Evolutionary conservation across 2,329 filamentous ascomycete genomes (phyloP).

Genomic region (Aspergillus novoparasiticus): DNA sequence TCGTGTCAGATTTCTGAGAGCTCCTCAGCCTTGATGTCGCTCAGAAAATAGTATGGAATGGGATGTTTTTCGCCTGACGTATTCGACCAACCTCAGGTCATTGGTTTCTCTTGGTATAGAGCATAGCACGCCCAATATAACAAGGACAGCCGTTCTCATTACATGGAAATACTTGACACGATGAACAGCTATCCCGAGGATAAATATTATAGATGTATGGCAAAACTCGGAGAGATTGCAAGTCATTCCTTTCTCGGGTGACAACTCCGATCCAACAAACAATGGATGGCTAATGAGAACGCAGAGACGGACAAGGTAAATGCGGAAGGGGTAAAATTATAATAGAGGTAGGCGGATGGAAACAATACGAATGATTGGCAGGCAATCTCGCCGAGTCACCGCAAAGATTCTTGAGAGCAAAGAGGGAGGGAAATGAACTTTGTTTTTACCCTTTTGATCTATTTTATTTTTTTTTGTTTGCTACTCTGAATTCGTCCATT

Average conservation of each 20-base stretch:
- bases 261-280: constrained; percentile 11
- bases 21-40: not conserved
- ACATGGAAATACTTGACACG: constrained; percentile 2
- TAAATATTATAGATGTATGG: not conserved
- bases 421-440: not conserved
- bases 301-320: not conserved
- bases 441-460: not conserved
- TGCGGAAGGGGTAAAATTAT: constrained; percentile 4
- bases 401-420: not conserved
- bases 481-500: constrained; percentile 9
- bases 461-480: constrained; percentile 12
- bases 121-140: constrained; percentile 5
- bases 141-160: constrained; percentile 3
- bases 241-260: not conserved
- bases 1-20: not conserved
- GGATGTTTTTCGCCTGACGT: not conserved
- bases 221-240: not conserved
- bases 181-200: not conserved
- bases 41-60: not conserved
- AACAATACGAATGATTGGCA: constrained; percentile 7
- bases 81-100: not conserved
- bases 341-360: not conserved
- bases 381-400: not conserved
- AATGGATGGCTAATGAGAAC: constrained; percentile 6
- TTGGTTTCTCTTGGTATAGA: not conserved